Percentiles rank a stretch among this genome's conserved stretches.
These are phyloP conservation scores for Acidiella bohemica DNA, from an alignment of 495 filamentous ascomycete genomes.

Conservation along the genomic window DNA sequence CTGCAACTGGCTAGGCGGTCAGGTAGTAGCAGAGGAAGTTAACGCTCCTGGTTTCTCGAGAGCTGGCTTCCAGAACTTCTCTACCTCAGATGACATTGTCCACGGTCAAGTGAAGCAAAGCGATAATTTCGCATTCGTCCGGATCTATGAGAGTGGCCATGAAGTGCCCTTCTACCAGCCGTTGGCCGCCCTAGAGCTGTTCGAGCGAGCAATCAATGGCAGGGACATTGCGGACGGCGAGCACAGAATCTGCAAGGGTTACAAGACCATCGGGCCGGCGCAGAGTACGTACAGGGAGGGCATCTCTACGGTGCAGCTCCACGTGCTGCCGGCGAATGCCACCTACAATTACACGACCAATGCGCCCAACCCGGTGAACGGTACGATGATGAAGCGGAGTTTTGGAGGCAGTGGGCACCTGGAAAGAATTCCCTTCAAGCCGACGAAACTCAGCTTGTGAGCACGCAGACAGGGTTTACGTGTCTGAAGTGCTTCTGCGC, in stretches of 20 bases:
- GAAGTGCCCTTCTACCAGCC: constrained; percentile 60
- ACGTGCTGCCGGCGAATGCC: constrained; percentile 34
- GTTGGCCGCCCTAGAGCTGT: constrained; percentile 43
- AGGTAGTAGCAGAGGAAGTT: constrained; percentile 38
- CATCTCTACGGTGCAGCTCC: constrained; percentile 41
- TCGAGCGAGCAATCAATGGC: constrained; percentile 43
- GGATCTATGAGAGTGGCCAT: constrained; percentile 59
- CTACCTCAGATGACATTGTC: constrained; percentile 40
- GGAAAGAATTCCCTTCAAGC: too few relatives aligned
- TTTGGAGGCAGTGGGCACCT: too few relatives aligned
- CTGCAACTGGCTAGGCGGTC: constrained; percentile 45
- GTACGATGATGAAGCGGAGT: constrained; percentile 3
- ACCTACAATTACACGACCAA: constrained; percentile 45
- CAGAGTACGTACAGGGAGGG: constrained; percentile 45
- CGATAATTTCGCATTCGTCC: constrained; percentile 54
- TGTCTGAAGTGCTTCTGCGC: too few relatives aligned
- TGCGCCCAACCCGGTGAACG: constrained; percentile 19
- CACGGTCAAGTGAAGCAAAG: constrained; percentile 55
- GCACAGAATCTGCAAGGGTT: constrained; percentile 23
- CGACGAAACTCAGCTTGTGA: too few relatives aligned
- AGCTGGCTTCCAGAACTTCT: constrained; percentile 43
- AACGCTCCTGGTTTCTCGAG: constrained; percentile 33
- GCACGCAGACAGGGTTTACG: too few relatives aligned
- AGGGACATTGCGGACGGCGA: constrained; percentile 49
- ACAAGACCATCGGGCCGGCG: constrained; percentile 37